Evolutionary conservation across 345 rosid genomes (phyloP).

Genomic region (Camelina laxa): DNA sequence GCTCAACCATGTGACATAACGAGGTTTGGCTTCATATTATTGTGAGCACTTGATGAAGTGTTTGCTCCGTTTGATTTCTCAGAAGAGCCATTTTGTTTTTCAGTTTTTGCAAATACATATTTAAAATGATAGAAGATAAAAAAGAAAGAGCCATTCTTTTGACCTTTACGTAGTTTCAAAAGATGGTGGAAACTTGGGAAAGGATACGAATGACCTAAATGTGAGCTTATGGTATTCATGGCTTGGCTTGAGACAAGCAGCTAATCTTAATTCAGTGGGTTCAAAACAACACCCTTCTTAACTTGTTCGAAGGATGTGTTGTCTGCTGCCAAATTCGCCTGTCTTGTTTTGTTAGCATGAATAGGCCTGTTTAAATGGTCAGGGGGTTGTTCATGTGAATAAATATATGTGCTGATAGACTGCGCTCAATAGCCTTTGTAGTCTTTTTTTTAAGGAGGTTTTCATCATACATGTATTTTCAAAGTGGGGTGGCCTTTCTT

Average conservation of each 20-base stretch:
- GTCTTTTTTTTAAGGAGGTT: slow-evolving; percentile 14
- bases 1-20: slow-evolving; percentile 9
- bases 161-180: slow-evolving; percentile 6
- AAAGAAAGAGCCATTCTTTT: not conserved
- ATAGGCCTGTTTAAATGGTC: slow-evolving; percentile 8
- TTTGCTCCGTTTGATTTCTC: slow-evolving; percentile 11
- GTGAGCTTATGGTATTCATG: slow-evolving; percentile 12
- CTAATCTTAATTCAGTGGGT: slow-evolving; percentile 14
- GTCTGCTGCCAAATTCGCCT: slow-evolving; percentile 10
- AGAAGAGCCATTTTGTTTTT: slow-evolving; percentile 4
- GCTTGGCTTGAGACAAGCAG: slow-evolving; percentile 15
- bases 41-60: slow-evolving; percentile 12
- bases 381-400: slow-evolving; percentile 12
- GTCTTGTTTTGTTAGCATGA: slow-evolving; percentile 16
- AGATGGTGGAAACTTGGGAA: slow-evolving; percentile 22
- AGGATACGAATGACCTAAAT: slow-evolving; percentile 18
- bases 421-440: not conserved
- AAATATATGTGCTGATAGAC: slow-evolving; percentile 4
- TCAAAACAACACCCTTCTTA: slow-evolving; percentile 19
- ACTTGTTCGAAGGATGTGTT: slow-evolving; percentile 8
- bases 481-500: slow-evolving; percentile 6
- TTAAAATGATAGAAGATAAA: slow-evolving; percentile 26
- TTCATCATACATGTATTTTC: slow-evolving; percentile 7
- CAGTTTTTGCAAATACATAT: slow-evolving; percentile 12
- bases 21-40: slow-evolving; percentile 17